These are phyloP conservation scores for Crepidotus variabilis DNA, from an alignment of 768 basidiomycete species.

Conservation along the genomic window DNA sequence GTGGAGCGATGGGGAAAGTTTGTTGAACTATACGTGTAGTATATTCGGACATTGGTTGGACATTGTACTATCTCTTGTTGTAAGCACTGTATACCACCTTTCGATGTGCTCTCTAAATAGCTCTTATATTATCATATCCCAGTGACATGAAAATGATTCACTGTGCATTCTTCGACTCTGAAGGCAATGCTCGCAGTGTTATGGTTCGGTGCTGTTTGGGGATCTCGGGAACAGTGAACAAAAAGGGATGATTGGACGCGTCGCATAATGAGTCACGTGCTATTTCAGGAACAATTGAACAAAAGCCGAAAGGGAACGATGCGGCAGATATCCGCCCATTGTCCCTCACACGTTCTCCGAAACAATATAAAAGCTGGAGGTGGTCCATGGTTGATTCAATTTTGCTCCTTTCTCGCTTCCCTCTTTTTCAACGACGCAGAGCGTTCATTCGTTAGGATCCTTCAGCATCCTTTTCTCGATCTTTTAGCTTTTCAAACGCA, in stretches of 20 bases:
- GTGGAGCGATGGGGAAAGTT: conserved; percentile 78
- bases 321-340: not conserved
- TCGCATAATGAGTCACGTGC: not conserved
- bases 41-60: not conserved
- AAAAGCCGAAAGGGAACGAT: not conserved
- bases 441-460: conserved; percentile 9
- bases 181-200: no score
- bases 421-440: not conserved
- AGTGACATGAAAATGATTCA: no score
- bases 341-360: not conserved
- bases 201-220: not conserved
- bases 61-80: not conserved
- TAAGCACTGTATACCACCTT: not conserved
- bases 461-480: conserved; percentile 1
- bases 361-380: conserved; percentile 8
- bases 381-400: not conserved
- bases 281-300: conserved; percentile 2
- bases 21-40: conserved; percentile 39
- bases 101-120: not conserved
- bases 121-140: not conserved
- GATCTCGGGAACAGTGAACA: not conserved
- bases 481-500: conserved; percentile 1
- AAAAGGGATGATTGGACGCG: not conserved
- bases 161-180: no score
- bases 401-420: conserved; percentile 1